Evolutionary conservation across 192 early-diverging fungal genomes (phyloP).

Genomic region (Coemansia sp.): DNA sequence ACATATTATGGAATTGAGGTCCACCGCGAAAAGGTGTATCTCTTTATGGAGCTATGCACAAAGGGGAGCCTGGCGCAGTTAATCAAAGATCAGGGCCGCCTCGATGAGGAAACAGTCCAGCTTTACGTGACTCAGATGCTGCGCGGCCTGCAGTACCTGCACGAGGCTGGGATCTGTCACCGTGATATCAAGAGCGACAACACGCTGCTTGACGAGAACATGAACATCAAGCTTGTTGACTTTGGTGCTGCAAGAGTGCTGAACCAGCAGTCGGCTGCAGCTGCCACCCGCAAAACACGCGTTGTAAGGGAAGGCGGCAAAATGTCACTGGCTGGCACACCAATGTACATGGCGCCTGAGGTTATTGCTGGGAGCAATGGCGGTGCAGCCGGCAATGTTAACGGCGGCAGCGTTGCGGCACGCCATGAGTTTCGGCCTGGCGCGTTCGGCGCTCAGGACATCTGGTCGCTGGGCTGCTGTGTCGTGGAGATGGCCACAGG

Average conservation of each 20-base stretch:
- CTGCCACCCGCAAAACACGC: slow-evolving; percentile 42
- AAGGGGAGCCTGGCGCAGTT: slow-evolving; percentile 71
- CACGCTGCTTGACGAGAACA: slow-evolving; percentile 75
- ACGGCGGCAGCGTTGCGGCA: slow-evolving; percentile 1
- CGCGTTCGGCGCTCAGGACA: slow-evolving; percentile 71
- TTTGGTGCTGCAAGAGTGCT: slow-evolving; percentile 91
- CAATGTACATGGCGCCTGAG: slow-evolving; percentile 69
- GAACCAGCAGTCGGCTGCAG: slow-evolving; percentile 60
- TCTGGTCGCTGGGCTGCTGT: slow-evolving; percentile 91
- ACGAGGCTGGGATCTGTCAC: slow-evolving; percentile 82
- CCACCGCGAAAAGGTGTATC: slow-evolving; percentile 81
- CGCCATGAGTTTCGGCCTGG: slow-evolving; percentile 28
- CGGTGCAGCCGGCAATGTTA: slow-evolving; percentile 42
- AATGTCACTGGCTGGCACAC: slow-evolving; percentile 59
- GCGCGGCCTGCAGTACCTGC: slow-evolving; percentile 81
- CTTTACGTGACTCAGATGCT: slow-evolving; percentile 81
- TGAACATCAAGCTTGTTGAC: slow-evolving; percentile 81
- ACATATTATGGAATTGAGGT: slow-evolving; percentile 91
- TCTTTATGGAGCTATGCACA: slow-evolving; percentile 93
- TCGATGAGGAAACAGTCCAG: slow-evolving; percentile 72
- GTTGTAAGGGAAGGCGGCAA: slow-evolving; percentile 10
- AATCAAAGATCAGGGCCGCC: slow-evolving; percentile 72
- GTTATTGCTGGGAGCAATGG: slow-evolving; percentile 77
- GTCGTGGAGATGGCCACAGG: slow-evolving; percentile 91
- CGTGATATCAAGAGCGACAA: slow-evolving; percentile 88